Conservation (phyloP, 176 grass and related monocot genomes). For the Cymbopogon citratus region DNA sequence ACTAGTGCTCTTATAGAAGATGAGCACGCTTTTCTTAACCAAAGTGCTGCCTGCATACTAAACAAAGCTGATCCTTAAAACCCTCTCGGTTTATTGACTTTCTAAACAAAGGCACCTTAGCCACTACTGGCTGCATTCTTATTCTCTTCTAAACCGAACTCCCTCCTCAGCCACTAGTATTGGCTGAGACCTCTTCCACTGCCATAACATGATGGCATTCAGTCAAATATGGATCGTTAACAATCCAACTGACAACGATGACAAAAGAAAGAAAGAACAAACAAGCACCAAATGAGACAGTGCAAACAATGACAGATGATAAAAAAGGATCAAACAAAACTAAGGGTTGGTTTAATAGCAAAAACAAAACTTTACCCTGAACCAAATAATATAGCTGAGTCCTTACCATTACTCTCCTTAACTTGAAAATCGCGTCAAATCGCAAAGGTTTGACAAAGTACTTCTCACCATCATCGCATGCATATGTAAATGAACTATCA, state of each 20-base stretch:
- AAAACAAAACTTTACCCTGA: neutral
- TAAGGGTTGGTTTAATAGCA: neutral
- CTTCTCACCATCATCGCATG: constrained; percentile 84
- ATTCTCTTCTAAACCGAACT: no score
- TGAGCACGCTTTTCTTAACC: no score
- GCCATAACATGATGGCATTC: no score
- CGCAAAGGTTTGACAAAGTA: constrained; percentile 81
- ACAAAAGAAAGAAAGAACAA: neutral
- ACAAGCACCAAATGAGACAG: neutral
- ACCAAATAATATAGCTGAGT: constrained; percentile 5
- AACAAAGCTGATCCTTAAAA: no score
- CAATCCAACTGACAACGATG: neutral
- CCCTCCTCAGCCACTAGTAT: no score
- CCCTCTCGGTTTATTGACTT: no score
- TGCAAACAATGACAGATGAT: neutral
- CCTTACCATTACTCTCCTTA: constrained; percentile 96
- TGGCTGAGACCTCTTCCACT: no score
- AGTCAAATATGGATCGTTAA: neutral
- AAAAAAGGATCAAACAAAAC: neutral
- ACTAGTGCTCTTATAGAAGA: no score
- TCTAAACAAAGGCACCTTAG: no score
- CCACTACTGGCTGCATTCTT: no score
- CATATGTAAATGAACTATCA: constrained; percentile 84
- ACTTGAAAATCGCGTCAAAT: constrained; percentile 88
- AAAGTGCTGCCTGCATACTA: no score